phyloP scores from a whole-genome alignment of 1,284 basidiomycete species.

The Ceraceosorus guamensis region DNA sequence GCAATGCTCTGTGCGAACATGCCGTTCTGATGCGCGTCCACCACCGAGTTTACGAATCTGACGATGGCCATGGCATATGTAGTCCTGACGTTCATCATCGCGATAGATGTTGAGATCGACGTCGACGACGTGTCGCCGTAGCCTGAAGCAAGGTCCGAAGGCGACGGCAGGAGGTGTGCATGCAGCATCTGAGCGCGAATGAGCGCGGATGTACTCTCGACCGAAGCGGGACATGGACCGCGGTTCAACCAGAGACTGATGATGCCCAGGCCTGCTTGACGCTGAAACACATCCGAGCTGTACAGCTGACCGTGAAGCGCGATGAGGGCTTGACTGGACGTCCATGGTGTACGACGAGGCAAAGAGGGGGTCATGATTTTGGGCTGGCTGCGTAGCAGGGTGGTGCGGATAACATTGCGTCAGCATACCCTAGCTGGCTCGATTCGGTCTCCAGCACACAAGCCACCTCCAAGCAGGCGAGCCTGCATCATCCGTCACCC shows the following conservation, averaged over 20 bases:
- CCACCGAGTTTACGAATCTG: conserved; percentile 68
- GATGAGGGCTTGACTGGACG: no score
- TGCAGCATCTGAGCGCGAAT: conserved; percentile 32
- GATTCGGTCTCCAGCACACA: no score
- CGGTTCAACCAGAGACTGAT: conserved; percentile 41
- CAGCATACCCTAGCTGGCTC: no score
- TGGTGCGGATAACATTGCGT: no score
- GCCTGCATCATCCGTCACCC: no score
- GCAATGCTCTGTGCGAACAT: conserved; percentile 73
- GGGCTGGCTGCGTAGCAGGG: no score
- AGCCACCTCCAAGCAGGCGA: no score
- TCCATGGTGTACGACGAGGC: no score
- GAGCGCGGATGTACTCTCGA: conserved; percentile 39
- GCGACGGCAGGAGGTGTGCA: conserved; percentile 13
- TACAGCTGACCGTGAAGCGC: no score
- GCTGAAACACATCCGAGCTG: no score
- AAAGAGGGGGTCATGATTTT: no score
- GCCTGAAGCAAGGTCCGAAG: not conserved
- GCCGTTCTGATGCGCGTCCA: conserved; percentile 85
- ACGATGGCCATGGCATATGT: conserved; percentile 34
- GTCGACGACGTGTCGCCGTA: conserved; percentile 3
- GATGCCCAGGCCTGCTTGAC: conserved; percentile 8
- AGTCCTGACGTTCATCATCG: conserved; percentile 15
- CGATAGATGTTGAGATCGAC: conserved; percentile 2
- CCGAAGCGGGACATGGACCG: conserved; percentile 37